phyloP scores from a whole-genome alignment of 2,329 filamentous ascomycete species.

The Clonostachys chloroleuca region DNA sequence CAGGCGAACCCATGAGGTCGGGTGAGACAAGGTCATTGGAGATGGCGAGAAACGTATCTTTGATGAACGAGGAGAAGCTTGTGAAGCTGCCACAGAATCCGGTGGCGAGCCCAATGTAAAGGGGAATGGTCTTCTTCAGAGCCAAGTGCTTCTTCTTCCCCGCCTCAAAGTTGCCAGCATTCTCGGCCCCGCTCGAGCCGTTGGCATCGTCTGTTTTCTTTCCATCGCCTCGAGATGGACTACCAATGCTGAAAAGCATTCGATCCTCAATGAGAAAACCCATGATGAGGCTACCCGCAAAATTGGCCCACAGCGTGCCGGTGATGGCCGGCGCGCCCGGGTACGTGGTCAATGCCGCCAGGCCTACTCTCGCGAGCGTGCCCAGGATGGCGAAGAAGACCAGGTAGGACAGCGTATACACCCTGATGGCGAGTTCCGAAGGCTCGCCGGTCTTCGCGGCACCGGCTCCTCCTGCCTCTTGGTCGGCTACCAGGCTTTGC shows the following conservation, averaged over 20 bases:
- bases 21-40: constrained; percentile 61
- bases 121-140: constrained; percentile 78
- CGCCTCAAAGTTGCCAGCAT: constrained; percentile 23
- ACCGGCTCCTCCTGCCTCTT: background rate
- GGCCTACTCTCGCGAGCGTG: constrained; percentile 75
- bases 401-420: constrained; percentile 77
- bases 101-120: constrained; percentile 82
- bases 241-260: constrained; percentile 66
- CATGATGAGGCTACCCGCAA: constrained; percentile 76
- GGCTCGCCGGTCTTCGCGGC: background rate
- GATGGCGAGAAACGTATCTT: constrained; percentile 74
- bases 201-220: constrained; percentile 26
- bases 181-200: constrained; percentile 10
- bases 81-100: constrained; percentile 90
- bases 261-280: constrained; percentile 81
- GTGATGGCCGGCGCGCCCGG: constrained; percentile 71
- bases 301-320: constrained; percentile 81
- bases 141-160: constrained; percentile 54
- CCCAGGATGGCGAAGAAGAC: constrained; percentile 82
- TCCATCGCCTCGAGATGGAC: constrained; percentile 20
- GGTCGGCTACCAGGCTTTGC: background rate
- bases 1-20: constrained; percentile 24
- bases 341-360: constrained; percentile 77
- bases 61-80: constrained; percentile 81
- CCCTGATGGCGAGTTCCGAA: constrained; percentile 48